Evolutionary conservation across 2,329 filamentous ascomycete genomes (phyloP).

Genomic region (Chaetomium sp.): DNA sequence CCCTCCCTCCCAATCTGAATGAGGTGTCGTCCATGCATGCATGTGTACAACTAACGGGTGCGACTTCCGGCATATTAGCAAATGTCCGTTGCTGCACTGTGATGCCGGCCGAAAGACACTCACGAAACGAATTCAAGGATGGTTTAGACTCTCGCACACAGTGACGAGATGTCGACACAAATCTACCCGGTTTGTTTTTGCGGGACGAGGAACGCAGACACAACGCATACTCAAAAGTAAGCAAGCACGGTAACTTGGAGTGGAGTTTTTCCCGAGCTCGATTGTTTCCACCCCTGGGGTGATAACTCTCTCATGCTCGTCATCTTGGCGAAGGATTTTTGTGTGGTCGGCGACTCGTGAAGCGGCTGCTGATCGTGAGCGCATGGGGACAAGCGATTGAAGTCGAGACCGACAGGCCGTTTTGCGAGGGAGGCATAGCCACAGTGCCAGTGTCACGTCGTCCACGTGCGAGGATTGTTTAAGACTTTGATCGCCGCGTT

Average conservation of each 20-base stretch:
- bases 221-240: neutral
- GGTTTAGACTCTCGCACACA: neutral
- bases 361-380: constrained; percentile 24
- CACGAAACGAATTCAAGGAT: neutral
- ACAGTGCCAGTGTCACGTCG: neutral
- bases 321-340: constrained; percentile 8
- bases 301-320: neutral
- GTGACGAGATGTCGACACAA: too few relatives aligned
- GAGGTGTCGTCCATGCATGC: constrained; percentile 14
- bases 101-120: constrained; percentile 11
- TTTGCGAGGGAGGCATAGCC: constrained; percentile 6
- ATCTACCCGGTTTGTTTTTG: too few relatives aligned
- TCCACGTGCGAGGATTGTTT: neutral
- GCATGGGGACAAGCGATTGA: constrained; percentile 26
- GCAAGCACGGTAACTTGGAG: neutral
- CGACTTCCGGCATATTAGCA: constrained; percentile 20
- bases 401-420: constrained; percentile 2
- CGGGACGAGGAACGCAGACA: too few relatives aligned
- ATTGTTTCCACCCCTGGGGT: neutral
- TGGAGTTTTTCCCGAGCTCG: neutral
- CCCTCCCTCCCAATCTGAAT: constrained; percentile 3
- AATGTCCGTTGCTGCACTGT: constrained; percentile 12
- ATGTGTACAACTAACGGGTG: constrained; percentile 15
- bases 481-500: neutral
- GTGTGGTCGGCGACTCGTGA: constrained; percentile 15